Base-by-base conservation (phyloP, 192 early-diverging fungal genomes). In the Linnemannia exigua region DNA sequence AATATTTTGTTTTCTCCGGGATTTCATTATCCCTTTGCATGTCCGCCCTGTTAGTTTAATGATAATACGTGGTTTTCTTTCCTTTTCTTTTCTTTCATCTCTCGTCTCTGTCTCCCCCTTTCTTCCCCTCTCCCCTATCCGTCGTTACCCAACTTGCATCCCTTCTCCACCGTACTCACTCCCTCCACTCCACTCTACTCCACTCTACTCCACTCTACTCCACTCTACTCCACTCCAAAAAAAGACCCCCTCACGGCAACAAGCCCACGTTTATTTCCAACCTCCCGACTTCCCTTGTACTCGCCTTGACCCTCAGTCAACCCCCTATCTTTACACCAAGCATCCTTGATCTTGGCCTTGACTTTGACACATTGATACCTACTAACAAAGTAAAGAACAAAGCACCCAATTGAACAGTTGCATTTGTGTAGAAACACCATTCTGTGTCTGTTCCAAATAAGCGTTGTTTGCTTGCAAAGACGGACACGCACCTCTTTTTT, bases 1-100 rank as follows among this genome's bases (percentile, higher is more conserved):
- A 63, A 63, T 63, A 0, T 61, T 25, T 28, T 12, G 31, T 63
- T 63, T 61, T 63, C 58, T 25, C 12, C 58, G 58, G 58, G 58
- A 31, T 63, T 63, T 63, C 58, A 63, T 63, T 63, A 63, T 63
- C 58, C 58, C 58, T 61, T 61, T 28, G 28, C 58, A 61, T 61
- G 28, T 61, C 58, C 58, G 25, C 58, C 58, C 28, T 9, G 22
- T 22, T 25, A 9, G 41, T 44, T 9, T 44, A 6, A 6, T 44
- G 9, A 6, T 44, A 44, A 6, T 44, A 6, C 41, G 3, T 9
- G 41, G 3, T 25, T 25, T 11, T 0, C 25, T 31, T 61, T 20
- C 28, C 25, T 46, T 14, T 16, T n/a, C 15, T 14, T 46, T 5
- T 71, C n/a, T 28, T 71, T 28, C 8, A 16, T 46, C n/a, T 71